These are phyloP conservation scores for Atalantia buxifolia DNA, from an alignment of 345 rosid species.

Conservation along the genomic window DNA sequence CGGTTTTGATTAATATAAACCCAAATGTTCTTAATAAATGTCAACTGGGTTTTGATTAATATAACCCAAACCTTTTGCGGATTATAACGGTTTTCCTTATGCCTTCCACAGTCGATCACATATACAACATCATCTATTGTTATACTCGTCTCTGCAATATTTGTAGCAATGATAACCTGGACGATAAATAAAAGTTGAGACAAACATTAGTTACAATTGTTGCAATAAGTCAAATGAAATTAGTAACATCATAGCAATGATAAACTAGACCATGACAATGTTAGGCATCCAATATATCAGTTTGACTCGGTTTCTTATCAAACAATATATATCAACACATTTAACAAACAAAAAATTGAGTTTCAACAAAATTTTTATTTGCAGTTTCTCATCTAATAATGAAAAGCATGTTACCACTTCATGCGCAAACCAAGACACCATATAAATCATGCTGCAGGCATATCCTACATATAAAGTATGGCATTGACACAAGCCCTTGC, in stretches of 20 bases:
- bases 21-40: not conserved
- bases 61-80: conserved; percentile 69
- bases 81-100: conserved; percentile 89
- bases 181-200: conserved; percentile 12
- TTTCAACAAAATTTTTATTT: not conserved
- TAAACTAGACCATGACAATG: not conserved
- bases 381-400: not conserved
- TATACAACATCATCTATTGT: conserved; percentile 93
- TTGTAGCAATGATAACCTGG: conserved; percentile 88
- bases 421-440: not conserved
- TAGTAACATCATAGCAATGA: not conserved
- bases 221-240: not conserved
- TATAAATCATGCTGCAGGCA: not conserved
- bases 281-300: not conserved
- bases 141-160: conserved; percentile 90
- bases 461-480: not conserved
- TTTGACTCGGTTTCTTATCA: not conserved
- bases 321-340: not conserved
- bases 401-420: not conserved
- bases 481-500: not conserved
- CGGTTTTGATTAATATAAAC: not conserved
- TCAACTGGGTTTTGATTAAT: not conserved
- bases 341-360: not conserved
- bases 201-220: not conserved
- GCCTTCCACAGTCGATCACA: conserved; percentile 91